phyloP scores from a whole-genome alignment of 2,329 filamentous ascomycete genomes.

The Alternaria triticina region DNA sequence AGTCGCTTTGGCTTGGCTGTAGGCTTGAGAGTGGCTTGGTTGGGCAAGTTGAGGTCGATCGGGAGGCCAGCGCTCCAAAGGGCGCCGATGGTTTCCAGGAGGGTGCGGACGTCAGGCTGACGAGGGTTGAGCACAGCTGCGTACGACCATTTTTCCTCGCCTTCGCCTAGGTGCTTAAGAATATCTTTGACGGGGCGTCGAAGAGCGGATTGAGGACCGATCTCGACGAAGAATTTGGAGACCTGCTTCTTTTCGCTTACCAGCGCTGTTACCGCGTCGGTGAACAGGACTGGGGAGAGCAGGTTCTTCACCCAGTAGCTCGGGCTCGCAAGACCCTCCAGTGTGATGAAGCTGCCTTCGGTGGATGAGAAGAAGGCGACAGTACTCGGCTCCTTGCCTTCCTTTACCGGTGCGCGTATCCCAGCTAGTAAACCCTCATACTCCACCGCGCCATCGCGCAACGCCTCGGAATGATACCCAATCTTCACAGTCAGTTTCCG shows the following conservation, averaged over 20 bases:
- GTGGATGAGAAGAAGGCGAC: slow-evolving; percentile 5
- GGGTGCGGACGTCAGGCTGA: neutral
- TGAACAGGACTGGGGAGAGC: slow-evolving; percentile 7
- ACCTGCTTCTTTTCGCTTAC: slow-evolving; percentile 1
- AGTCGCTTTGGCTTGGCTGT: slow-evolving; percentile 1
- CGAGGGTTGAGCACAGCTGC: slow-evolving; percentile 2
- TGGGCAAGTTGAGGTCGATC: slow-evolving; percentile 5
- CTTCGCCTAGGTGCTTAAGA: neutral
- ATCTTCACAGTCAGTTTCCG: slow-evolving; percentile 51
- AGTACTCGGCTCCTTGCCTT: neutral
- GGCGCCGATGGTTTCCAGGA: slow-evolving; percentile 4
- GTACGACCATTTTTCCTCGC: slow-evolving; percentile 9
- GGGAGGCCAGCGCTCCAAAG: slow-evolving; percentile 6
- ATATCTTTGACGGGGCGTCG: slow-evolving; percentile 10
- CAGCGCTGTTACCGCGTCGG: slow-evolving; percentile 1
- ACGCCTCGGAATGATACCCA: slow-evolving; percentile 51
- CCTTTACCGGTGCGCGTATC: neutral
- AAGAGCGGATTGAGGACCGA: slow-evolving; percentile 16
- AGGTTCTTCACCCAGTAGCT: slow-evolving; percentile 14
- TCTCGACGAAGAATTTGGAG: slow-evolving; percentile 10
- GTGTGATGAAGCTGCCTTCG: neutral
- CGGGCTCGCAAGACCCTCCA: neutral
- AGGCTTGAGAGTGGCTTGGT: slow-evolving; percentile 8
- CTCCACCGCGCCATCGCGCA: neutral
- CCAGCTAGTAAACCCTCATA: neutral